These are phyloP conservation scores for Solanum neorickii DNA, from an alignment of 257 asterid genomes.

Conservation along the genomic window DNA sequence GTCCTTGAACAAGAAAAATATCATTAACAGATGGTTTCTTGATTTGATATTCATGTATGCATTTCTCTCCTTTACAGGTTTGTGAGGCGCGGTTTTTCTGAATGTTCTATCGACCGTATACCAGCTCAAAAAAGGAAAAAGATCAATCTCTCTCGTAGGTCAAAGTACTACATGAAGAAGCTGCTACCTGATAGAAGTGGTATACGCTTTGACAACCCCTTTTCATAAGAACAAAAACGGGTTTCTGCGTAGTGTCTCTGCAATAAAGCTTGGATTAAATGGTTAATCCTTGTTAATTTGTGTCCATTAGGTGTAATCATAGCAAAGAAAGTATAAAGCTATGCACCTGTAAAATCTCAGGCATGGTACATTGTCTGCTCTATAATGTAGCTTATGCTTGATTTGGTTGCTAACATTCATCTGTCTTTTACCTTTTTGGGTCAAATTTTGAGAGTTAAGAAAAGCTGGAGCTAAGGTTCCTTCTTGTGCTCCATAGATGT, in stretches of 20 bases:
- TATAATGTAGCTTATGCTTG: neutral
- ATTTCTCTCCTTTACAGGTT: conserved; percentile 45
- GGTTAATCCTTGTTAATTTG: neutral
- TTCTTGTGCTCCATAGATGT: neutral
- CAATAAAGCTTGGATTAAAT: neutral
- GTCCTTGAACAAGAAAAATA: neutral
- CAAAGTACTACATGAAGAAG: conserved; percentile 79
- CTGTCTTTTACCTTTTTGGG: neutral
- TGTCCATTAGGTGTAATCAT: neutral
- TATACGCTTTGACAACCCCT: conserved; percentile 35
- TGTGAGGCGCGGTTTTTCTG: conserved; percentile 86
- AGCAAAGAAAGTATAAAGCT: neutral
- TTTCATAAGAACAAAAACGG: conserved; percentile 5
- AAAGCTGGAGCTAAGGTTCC: neutral
- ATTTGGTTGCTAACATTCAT: neutral
- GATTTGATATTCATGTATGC: neutral
- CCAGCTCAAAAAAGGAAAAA: conserved; percentile 67
- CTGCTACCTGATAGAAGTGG: conserved; percentile 73
- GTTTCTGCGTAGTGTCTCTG: neutral
- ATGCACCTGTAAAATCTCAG: neutral
- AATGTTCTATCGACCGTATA: conserved; percentile 55
- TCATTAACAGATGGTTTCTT: neutral
- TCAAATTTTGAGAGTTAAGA: neutral
- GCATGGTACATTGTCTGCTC: neutral
- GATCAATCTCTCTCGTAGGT: conserved; percentile 64